These are phyloP conservation scores for Talaromyces rugulosus DNA, from an alignment of 2,329 filamentous ascomycete genomes.

Conservation along the genomic window DNA sequence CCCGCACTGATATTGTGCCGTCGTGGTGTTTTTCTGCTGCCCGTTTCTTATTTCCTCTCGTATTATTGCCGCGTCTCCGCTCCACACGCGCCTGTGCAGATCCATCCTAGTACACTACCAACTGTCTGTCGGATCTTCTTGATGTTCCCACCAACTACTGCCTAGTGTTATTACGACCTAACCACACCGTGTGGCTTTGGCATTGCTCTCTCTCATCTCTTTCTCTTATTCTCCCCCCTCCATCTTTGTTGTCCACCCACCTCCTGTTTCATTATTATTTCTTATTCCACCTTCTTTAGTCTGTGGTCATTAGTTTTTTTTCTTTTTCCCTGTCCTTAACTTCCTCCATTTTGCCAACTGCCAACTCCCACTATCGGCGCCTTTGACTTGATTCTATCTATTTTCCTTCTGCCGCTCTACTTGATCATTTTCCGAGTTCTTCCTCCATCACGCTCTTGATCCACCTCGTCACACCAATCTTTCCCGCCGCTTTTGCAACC, in stretches of 20 bases:
- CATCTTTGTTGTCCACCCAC: background rate
- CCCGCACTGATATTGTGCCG: constrained; percentile 4
- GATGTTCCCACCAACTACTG: background rate
- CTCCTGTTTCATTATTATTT: constrained; percentile 1
- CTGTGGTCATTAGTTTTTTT: background rate
- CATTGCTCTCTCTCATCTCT: background rate
- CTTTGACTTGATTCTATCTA: constrained; percentile 8
- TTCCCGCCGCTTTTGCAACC: background rate
- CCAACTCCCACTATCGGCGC: background rate
- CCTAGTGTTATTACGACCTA: background rate
- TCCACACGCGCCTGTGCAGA: constrained; percentile 14
- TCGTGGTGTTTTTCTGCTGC: constrained; percentile 26
- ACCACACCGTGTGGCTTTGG: background rate
- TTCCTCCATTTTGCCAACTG: constrained; percentile 3
- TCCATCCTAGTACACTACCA: constrained; percentile 6
- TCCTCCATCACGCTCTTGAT: constrained; percentile 7
- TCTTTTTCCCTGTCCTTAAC: constrained; percentile 7
- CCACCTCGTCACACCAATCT: background rate
- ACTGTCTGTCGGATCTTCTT: constrained; percentile 1
- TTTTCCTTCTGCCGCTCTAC: constrained; percentile 8
- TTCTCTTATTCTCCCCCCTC: background rate
- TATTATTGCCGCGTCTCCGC: constrained; percentile 13
- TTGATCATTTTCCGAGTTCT: background rate
- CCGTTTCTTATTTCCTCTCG: constrained; percentile 15
- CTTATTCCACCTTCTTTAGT: background rate